Base-by-base conservation (phyloP, 169 alveolate genomes). In the Perkinsus olseni region DNA sequence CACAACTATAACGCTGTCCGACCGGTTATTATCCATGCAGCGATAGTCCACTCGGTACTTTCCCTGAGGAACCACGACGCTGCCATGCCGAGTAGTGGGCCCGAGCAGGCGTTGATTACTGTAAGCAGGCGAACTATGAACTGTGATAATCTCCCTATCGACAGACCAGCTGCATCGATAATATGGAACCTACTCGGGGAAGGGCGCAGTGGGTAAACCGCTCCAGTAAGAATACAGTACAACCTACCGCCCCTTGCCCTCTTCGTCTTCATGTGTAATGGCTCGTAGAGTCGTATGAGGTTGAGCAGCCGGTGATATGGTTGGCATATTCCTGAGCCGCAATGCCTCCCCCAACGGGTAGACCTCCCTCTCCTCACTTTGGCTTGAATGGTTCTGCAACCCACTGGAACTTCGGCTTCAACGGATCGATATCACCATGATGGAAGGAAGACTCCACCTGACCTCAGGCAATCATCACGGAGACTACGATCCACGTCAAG, bases 1-100 rank as follows among this genome's bases (percentile, higher is more conserved):
- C 24, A 97, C 99, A 10, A 97, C 97, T 31, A 97, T 97, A n/a
- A 97, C 98, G 93, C 96, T 96, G 92, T 97, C 98, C 4, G 91
- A 74, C 3, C 91, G 20, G 31, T 31, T 74, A 38, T 74, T 74
- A 10, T 74, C 38, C 48, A 38, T 74, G 8, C 48, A 38, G 20
- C 38, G 48, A 34, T 38, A 36, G 28, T 38, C 95, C 38, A 91
- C 94, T 0, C 95, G 94, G 91, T 95, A 95, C 39, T 95, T 95
- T 20, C 96, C 96, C 91, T 62, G 82, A 62, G 31, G 0, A 62
- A 13, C 17, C 0, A 62, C 1, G 82, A 21, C 8, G 82, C 11
- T 3, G 21, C 11, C 50, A 40, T 11, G 50, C 11, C 11, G 50
- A 40, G 21, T 3, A 40, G 3, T 40, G 21, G 50, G 21, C 11